Evolutionary conservation across 352 stramenopile species (phyloP).

Genomic region (Pythium sukuiense): DNA sequence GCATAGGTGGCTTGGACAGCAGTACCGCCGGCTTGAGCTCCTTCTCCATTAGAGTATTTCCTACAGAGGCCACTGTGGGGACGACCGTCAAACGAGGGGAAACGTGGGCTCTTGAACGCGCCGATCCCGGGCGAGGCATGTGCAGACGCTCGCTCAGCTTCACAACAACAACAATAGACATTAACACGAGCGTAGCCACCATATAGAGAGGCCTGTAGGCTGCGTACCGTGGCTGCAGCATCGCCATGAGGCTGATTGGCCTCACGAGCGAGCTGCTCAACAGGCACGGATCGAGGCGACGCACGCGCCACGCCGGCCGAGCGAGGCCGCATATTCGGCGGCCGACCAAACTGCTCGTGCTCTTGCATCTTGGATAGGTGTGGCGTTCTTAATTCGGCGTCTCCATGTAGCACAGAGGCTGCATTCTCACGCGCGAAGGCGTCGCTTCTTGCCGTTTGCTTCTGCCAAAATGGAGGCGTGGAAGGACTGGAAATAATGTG

Average conservation of each 20-base stretch:
- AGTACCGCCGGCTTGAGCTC: conserved; percentile 14
- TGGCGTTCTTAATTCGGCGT: neutral
- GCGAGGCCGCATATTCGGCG: conserved; percentile 50
- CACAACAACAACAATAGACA: neutral
- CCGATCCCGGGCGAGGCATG: conserved; percentile 41
- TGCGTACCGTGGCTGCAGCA: neutral
- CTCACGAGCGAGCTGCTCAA: conserved; percentile 26
- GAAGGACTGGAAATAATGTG: conserved; percentile 5
- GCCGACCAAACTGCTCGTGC: conserved; percentile 50
- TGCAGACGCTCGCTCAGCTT: conserved; percentile 55
- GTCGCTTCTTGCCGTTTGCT: neutral
- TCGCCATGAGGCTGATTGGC: conserved; percentile 15
- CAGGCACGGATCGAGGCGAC: conserved; percentile 15
- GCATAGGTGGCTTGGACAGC: conserved; percentile 25
- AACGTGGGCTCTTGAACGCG: neutral
- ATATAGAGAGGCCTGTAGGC: neutral
- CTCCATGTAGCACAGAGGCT: neutral
- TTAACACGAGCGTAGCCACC: neutral
- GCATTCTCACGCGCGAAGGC: neutral
- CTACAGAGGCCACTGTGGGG: neutral
- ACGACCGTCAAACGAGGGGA: neutral
- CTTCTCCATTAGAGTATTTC: neutral
- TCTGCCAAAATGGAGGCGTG: conserved; percentile 6
- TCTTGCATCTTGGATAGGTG: conserved; percentile 19
- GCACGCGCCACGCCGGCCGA: conserved; percentile 33